Percentiles rank a stretch among this genome's conserved stretches.
Conservation (phyloP, 345 rosid genomes). For the Ceriops decandra region DNA sequence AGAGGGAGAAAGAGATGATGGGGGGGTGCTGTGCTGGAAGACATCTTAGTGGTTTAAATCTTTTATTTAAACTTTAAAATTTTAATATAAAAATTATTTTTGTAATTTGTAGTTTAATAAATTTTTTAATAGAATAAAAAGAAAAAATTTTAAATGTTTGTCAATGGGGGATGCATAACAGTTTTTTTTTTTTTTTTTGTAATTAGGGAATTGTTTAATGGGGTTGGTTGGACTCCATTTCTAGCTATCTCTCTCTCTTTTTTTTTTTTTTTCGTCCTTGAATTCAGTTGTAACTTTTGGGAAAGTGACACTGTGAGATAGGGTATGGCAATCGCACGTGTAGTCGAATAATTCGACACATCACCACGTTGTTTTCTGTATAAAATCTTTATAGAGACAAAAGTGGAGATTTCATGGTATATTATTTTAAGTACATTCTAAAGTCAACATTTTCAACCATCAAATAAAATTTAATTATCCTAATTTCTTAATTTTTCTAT, state of each 20-base stretch:
- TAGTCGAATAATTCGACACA: not conserved
- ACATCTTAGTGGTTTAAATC: too few species aligned
- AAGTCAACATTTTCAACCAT: too few species aligned
- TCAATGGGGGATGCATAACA: too few species aligned
- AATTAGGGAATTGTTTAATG: slow-evolving; percentile 5
- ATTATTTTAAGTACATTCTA: not conserved
- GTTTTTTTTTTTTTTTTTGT: not conserved
- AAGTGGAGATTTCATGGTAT: not conserved
- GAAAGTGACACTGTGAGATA: slow-evolving; percentile 11
- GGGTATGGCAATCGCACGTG: slow-evolving; percentile 8
- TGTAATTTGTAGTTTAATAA: too few species aligned
- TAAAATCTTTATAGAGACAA: not conserved
- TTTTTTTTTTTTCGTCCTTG: slow-evolving; percentile 7
- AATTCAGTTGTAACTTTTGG: not conserved
- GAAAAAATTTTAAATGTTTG: too few species aligned
- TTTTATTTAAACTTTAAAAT: too few species aligned
- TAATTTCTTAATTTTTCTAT: too few species aligned
- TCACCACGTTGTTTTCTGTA: not conserved
- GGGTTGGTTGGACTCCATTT: slow-evolving; percentile 11
- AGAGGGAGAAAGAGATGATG: slow-evolving; percentile 11
- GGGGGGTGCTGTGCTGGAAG: not conserved
- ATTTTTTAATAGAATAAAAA: too few species aligned
- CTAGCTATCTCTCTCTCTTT: too few species aligned
- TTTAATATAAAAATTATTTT: too few species aligned
- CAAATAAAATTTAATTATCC: too few species aligned